Conservation (phyloP, 495 filamentous ascomycete genomes). For the Penicillium subrubescens region DNA sequence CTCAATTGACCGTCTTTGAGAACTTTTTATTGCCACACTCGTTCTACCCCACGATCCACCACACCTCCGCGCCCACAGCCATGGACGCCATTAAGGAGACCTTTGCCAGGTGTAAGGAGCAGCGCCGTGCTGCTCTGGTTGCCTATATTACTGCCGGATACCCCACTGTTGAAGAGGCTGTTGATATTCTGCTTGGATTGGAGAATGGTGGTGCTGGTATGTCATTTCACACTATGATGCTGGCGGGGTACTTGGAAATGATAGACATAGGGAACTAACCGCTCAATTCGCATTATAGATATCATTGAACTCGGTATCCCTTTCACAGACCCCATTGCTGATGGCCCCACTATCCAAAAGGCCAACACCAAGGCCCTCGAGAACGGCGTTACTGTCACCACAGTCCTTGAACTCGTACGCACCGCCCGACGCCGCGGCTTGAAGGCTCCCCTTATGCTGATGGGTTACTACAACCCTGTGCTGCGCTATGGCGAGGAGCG, state of each 20-base stretch:
- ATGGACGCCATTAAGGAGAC: slow-evolving; percentile 85
- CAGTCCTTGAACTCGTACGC: slow-evolving; percentile 76
- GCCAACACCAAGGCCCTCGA: slow-evolving; percentile 85
- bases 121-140: slow-evolving; percentile 71
- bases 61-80: slow-evolving; percentile 15
- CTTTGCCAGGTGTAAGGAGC: slow-evolving; percentile 83
- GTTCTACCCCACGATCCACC: slow-evolving; percentile 20
- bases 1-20: slow-evolving; percentile 7
- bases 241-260: slow-evolving; percentile 8
- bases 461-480: slow-evolving; percentile 99
- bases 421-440: slow-evolving; percentile 75
- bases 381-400: slow-evolving; percentile 82
- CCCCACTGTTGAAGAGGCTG: slow-evolving; percentile 78
- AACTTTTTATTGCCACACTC: slow-evolving; percentile 14
- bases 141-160: slow-evolving; percentile 97
- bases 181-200: slow-evolving; percentile 82
- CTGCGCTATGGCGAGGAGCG: slow-evolving; percentile 90
- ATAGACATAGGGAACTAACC: neutral
- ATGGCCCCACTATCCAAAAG: slow-evolving; percentile 92
- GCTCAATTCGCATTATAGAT: slow-evolving; percentile 27
- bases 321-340: slow-evolving; percentile 97
- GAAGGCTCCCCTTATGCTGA: slow-evolving; percentile 80
- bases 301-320: slow-evolving; percentile 67
- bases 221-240: slow-evolving; percentile 19
- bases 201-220: slow-evolving; percentile 90